Conservation (phyloP, 75 land plant genomes). For the Ceratopteris richardii region DNA sequence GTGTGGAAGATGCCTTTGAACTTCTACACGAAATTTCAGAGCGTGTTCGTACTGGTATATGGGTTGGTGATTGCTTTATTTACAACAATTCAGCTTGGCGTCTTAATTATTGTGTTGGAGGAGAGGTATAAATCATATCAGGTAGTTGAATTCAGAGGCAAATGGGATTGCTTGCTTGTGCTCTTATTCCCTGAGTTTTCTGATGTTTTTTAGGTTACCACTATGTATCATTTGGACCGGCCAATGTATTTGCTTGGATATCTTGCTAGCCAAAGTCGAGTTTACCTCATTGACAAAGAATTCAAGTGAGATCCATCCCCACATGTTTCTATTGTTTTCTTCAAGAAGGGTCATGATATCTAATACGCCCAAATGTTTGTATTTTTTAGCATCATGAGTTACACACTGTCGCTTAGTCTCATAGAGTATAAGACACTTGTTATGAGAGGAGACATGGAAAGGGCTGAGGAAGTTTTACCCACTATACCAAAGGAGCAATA, state of each 20-base stretch:
- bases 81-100: constrained; percentile 95
- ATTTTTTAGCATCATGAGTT: constrained; percentile 76
- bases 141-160: not conserved
- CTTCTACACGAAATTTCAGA: constrained; percentile 86
- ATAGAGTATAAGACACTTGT: constrained; percentile 98
- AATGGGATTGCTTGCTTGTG: constrained; percentile 1
- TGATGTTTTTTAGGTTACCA: constrained; percentile 60
- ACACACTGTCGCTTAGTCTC: constrained; percentile 83
- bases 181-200: not conserved
- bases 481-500: constrained; percentile 91
- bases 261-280: constrained; percentile 88
- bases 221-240: constrained; percentile 97
- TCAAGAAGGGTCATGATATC: too few species aligned
- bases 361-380: too few species aligned
- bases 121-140: constrained; percentile 57
- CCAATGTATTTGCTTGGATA: constrained; percentile 98
- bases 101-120: constrained; percentile 98
- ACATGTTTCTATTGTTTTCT: too few species aligned
- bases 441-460: constrained; percentile 87
- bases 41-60: constrained; percentile 87
- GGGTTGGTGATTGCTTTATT: constrained; percentile 99
- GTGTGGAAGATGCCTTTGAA: constrained; percentile 96
- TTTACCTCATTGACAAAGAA: constrained; percentile 96
- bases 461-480: constrained; percentile 83
- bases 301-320: constrained; percentile 95